Conservation (phyloP, 2,329 filamentous ascomycete species). For the Aureobasidium pullulans region DNA sequence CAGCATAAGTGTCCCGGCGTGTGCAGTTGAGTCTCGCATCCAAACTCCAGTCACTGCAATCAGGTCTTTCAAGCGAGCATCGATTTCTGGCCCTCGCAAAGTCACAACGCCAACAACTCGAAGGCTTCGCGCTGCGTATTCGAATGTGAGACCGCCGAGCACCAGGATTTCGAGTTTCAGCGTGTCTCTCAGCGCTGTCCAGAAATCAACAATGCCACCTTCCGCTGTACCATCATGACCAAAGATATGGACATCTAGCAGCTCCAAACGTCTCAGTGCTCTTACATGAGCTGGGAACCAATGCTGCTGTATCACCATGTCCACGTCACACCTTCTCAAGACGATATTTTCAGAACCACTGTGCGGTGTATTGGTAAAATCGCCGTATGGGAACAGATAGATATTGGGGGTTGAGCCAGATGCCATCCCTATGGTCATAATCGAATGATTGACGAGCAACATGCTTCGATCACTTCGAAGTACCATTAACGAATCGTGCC, state of each 20-base stretch:
- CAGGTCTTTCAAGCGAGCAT: background rate
- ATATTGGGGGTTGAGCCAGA: background rate
- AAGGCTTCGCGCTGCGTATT: background rate
- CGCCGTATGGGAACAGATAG: background rate
- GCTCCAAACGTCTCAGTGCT: background rate
- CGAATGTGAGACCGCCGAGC: background rate
- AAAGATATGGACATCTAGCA: background rate
- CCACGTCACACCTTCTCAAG: background rate
- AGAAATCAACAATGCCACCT: background rate
- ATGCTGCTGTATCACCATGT: background rate
- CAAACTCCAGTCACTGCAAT: background rate
- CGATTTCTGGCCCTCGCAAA: background rate
- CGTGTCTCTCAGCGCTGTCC: too few relatives aligned
- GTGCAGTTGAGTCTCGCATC: background rate
- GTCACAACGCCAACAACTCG: background rate
- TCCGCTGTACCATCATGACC: background rate
- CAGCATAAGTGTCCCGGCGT: background rate
- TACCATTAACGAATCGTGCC: background rate
- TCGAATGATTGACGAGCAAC: background rate
- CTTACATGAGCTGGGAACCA: background rate
- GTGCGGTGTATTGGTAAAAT: background rate
- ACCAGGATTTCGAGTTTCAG: background rate
- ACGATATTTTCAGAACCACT: background rate
- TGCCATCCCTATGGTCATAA: background rate
- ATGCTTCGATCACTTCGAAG: background rate